Percentiles rank a stretch among this genome's conserved stretches.
These are phyloP conservation scores for Reticulascus tulasneorum DNA, from an alignment of 2,329 filamentous ascomycete genomes.

Conservation along the genomic window DNA sequence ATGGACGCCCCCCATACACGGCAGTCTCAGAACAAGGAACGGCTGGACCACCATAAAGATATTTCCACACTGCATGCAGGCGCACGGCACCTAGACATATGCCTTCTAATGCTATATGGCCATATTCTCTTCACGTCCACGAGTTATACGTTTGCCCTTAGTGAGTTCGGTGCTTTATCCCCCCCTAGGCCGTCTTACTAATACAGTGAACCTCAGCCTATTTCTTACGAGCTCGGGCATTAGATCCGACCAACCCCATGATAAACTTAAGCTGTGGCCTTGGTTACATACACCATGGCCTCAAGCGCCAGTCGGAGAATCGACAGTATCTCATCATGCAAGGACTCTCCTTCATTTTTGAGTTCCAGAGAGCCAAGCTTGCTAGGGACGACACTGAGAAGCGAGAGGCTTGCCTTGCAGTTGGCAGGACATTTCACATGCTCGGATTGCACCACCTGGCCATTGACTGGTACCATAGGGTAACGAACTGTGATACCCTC, in stretches of 20 bases:
- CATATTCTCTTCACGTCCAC: constrained; percentile 83
- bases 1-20: constrained; percentile 62
- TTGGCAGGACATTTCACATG: constrained; percentile 68
- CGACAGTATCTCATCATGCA: constrained; percentile 84
- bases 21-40: too few relatives aligned
- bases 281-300: constrained; percentile 80
- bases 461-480: constrained; percentile 11
- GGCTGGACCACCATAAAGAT: too few relatives aligned
- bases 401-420: constrained; percentile 80
- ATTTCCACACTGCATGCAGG: constrained; percentile 24
- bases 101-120: constrained; percentile 81
- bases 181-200: not conserved
- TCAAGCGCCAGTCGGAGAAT: constrained; percentile 88
- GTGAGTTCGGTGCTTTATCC: constrained; percentile 33
- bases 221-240: constrained; percentile 71
- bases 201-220: constrained; percentile 51
- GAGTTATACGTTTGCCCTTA: constrained; percentile 78
- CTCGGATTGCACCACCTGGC: constrained; percentile 18
- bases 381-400: constrained; percentile 34
- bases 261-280: constrained; percentile 79
- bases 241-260: constrained; percentile 73
- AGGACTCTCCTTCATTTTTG: constrained; percentile 74
- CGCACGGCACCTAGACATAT: constrained; percentile 61
- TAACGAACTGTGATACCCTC: not conserved
- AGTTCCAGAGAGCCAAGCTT: constrained; percentile 63